Conservation (phyloP, 805 yeast genomes). For the Saccharomyces kudriavzevii region DNA sequence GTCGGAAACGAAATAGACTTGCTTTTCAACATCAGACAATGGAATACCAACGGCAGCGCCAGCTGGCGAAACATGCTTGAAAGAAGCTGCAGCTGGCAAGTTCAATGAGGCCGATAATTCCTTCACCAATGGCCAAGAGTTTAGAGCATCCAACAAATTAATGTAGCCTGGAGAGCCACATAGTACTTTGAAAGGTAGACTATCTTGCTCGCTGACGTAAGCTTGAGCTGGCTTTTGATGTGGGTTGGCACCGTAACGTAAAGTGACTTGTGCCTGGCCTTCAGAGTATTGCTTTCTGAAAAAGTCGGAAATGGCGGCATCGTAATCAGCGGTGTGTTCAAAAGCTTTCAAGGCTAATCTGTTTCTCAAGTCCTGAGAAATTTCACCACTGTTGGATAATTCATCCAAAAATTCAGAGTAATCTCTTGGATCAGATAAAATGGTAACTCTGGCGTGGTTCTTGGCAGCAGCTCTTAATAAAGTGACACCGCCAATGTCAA, state of each 20-base stretch:
- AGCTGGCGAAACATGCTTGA: slow-evolving; percentile 98
- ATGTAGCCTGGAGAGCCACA: slow-evolving; percentile 97
- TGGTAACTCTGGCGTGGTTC: slow-evolving; percentile 92
- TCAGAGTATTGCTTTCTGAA: slow-evolving; percentile 95
- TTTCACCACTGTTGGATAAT: slow-evolving; percentile 52
- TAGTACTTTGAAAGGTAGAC: slow-evolving; percentile 86
- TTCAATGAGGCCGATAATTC: slow-evolving; percentile 88
- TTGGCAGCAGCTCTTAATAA: slow-evolving; percentile 96
- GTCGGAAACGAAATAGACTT: slow-evolving; percentile 88
- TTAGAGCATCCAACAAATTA: slow-evolving; percentile 88
- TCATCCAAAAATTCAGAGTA: slow-evolving; percentile 81
- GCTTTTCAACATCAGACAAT: slow-evolving; percentile 80
- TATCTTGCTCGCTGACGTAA: slow-evolving; percentile 71
- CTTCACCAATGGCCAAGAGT: slow-evolving; percentile 97
- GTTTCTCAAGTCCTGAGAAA: slow-evolving; percentile 66
- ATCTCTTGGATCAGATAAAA: slow-evolving; percentile 87
- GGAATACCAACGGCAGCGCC: slow-evolving; percentile 98
- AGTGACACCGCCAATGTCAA: slow-evolving; percentile 97
- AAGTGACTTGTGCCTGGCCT: slow-evolving; percentile 76
- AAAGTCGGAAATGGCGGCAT: slow-evolving; percentile 88
- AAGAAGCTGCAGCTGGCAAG: slow-evolving; percentile 97
- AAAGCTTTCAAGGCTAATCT: slow-evolving; percentile 89
- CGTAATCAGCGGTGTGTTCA: slow-evolving; percentile 96
- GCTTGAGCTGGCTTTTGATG: slow-evolving; percentile 99
- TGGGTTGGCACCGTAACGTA: slow-evolving; percentile 98